Base-by-base conservation (phyloP, 2,329 filamentous ascomycete genomes). In the Biscogniauxia sp. region DNA sequence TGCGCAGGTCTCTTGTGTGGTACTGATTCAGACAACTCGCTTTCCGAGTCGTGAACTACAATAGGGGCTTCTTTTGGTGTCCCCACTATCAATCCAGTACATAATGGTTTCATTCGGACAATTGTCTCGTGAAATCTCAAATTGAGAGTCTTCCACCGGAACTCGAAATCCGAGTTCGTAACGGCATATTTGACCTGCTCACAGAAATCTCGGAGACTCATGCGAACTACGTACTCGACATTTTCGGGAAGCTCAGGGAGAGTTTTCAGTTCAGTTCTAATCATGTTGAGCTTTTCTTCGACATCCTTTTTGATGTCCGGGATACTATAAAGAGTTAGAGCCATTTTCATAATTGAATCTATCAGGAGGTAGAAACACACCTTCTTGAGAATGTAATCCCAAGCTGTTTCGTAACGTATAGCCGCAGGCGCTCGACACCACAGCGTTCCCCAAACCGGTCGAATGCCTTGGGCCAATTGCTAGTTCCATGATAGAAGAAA, bases 211-310 rank as follows among this genome's bases (percentile, higher is more conserved):
- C 78, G 76, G 0, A 93, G 71, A 15, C 84, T 82, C 1, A 82
- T 80, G 15, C 81, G 79, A 0, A 94, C 80, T 6, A 85, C 83
- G 0, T 86, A 77, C 17, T 86, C 81, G 0, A 91, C 82, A 52
- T 91, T 90, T 0, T 78, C 74, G 0, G 89, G 88, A 0, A 90
- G 81, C 32, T 90, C 87, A 0, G 89, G 89, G 0, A 92, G 80
- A 0, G 74, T 74, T 0, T 72, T 64, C 0, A 95, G 79, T 56
- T 88, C 75, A 0, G 69, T 67, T 1, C 84, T 77, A 1, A 92
- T 83, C 0, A 77, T 70, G 0, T 73, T 58, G 0, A 89, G 79
- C 3, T 83, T 76, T 0, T 64, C 60, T 1, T 81, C 75, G 0
- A 84, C 75, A 50, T 86, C 85, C 1, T 75, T 73, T 61, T 82